Conservation (phyloP, 78 protist species). For the Dictyostelium purpureum region DNA sequence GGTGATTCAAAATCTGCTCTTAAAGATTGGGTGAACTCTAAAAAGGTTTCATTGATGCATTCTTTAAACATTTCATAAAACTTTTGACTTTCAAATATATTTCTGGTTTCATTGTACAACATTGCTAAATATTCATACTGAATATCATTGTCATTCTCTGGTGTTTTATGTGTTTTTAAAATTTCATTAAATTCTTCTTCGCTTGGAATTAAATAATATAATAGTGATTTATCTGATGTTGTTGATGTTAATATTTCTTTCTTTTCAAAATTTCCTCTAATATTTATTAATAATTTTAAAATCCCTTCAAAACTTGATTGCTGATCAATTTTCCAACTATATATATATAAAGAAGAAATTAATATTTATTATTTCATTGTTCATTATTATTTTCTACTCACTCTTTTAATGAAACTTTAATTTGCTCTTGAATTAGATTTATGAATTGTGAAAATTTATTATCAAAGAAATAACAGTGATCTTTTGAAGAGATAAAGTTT, state of each 20-base stretch:
- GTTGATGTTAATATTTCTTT: background rate
- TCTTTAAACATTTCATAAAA: constrained; percentile 19
- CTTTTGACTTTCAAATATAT: constrained; percentile 24
- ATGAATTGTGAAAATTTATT: background rate
- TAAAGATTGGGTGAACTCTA: constrained; percentile 7
- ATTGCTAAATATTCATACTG: background rate
- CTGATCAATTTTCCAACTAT: constrained; percentile 34
- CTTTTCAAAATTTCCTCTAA: constrained; percentile 14
- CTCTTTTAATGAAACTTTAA: constrained; percentile 8
- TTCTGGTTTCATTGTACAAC: constrained; percentile 6
- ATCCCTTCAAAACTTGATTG: constrained; percentile 11
- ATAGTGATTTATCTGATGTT: background rate
- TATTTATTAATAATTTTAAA: constrained; percentile 7
- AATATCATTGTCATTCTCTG: background rate
- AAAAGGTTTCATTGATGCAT: constrained; percentile 16
- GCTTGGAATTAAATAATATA: constrained; percentile 20
- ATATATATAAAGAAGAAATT: background rate
- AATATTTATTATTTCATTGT: background rate
- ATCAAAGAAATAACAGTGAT: constrained; percentile 3
- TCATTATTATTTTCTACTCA: background rate
- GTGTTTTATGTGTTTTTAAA: background rate
- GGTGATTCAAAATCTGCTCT: constrained; percentile 27
- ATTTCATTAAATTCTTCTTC: background rate
- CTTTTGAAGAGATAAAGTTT: background rate
- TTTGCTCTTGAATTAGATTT: background rate